Evolutionary conservation across 75 land plant genomes (phyloP), one percentile per base, ranked within the genome.

Genomic region (Selaginella tamariscina): DNA sequence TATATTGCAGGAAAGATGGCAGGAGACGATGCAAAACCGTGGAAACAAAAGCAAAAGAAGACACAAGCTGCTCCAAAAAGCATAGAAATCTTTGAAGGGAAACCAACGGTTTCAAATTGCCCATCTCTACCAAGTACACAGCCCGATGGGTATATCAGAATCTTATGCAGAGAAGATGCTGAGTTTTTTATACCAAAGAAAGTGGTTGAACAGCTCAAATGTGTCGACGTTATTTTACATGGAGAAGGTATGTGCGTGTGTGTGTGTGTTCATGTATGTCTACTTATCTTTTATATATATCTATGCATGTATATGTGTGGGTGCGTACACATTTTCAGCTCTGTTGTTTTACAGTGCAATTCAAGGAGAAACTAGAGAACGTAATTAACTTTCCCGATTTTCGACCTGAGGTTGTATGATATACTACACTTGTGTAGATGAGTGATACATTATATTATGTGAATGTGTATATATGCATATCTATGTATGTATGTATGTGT

Each of bases 311-410:
- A 9, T 27, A 65, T 2, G 27, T 39, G 30, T 9, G 11, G 2
- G 5, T 32, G 1, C 55, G 26, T 67, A 1, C 69, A 1, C 22
- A 28, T 67, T 67, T 9, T 2, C 21, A 8, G 62, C 59, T 32
- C 22, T 71, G 32, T 26, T 55, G 20, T 32, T 18, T 57, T 69
- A 29, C 76, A 74, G 76, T 57, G 56, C 30, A 44, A 15, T 74
- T 74, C 66, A 74, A 70, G 30, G 76, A 74, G 31, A 74, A 33
- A 29, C 27, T 74, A 74, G 76, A 74, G 65, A 74, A 74, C 11
- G 65, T 49, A 23, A 69, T 74, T 23, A 24, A 66, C 27, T 74
- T 74, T 30, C 76, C 76, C 1, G 76, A 74, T 39, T 70, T 74
- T n/a, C 33, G 55, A 13, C 9, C 66, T 26, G 66, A 74, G 67